A percentile compares a stretch with the other conserved stretches of the same genome.
These are phyloP conservation scores for Phytophthora cryptogea DNA, from an alignment of 352 stramenopile species.

Conservation along the genomic window DNA sequence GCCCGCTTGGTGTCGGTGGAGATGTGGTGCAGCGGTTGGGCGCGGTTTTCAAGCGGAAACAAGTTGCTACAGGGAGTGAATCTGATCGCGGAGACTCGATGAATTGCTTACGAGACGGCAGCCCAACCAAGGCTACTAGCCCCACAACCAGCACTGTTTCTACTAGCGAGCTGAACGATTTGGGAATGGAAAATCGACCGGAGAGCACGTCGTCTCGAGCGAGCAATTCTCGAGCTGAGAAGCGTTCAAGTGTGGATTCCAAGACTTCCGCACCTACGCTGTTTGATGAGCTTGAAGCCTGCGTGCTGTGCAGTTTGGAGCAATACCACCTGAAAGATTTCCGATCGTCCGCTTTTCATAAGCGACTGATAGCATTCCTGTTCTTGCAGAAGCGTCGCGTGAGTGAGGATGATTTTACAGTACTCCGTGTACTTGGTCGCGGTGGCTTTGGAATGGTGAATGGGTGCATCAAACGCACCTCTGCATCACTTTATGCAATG, in stretches of 20 bases:
- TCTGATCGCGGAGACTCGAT: slow-evolving; percentile 26
- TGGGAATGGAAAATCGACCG: slow-evolving; percentile 24
- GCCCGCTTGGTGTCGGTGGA: slow-evolving; percentile 55
- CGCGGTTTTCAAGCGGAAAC: slow-evolving; percentile 49
- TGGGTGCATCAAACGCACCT: slow-evolving; percentile 95
- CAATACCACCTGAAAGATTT: slow-evolving; percentile 79
- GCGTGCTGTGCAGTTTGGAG: slow-evolving; percentile 71
- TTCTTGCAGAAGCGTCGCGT: slow-evolving; percentile 91
- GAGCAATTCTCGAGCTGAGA: slow-evolving; percentile 14
- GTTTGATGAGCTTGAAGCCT: slow-evolving; percentile 80
- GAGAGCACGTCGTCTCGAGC: slow-evolving; percentile 15
- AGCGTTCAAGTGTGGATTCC: slow-evolving; percentile 21
- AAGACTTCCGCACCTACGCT: slow-evolving; percentile 38
- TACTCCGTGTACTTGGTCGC: slow-evolving; percentile 95
- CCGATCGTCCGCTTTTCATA: slow-evolving; percentile 75
- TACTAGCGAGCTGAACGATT: slow-evolving; percentile 31
- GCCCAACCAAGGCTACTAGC: slow-evolving; percentile 23
- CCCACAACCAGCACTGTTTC: slow-evolving; percentile 28
- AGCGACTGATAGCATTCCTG: slow-evolving; percentile 89
- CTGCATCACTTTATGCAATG: slow-evolving; percentile 81
- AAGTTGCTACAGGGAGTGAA: not conserved
- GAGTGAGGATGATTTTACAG: slow-evolving; percentile 95
- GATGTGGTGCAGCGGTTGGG: slow-evolving; percentile 60
- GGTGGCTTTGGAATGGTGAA: slow-evolving; percentile 97
- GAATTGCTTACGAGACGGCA: slow-evolving; percentile 32